A percentile compares a stretch with the other conserved stretches of the same genome.
phyloP scores from a whole-genome alignment of 768 basidiomycete species.

The Boletus fagicola region DNA sequence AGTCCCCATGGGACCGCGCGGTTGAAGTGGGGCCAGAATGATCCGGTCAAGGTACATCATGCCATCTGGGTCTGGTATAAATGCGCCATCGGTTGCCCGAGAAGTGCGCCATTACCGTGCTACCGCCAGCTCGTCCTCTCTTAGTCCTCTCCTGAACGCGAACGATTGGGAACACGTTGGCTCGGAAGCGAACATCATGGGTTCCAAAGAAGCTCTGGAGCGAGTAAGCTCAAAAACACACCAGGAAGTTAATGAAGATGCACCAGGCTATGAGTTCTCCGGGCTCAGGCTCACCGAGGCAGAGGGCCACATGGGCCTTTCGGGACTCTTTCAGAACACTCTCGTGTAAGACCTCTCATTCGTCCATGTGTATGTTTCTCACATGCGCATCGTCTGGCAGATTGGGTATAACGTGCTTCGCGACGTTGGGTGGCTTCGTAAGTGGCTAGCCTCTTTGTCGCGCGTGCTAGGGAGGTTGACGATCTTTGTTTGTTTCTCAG shows the following conservation, averaged over 20 bases:
- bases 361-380: neutral
- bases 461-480: neutral
- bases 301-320: constrained; percentile 26
- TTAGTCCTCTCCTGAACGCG: constrained; percentile 4
- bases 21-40: neutral
- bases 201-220: constrained; percentile 1
- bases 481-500: constrained; percentile 8
- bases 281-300: constrained; percentile 13
- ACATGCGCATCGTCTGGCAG: constrained; percentile 8
- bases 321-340: constrained; percentile 29
- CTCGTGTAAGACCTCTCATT: constrained; percentile 23
- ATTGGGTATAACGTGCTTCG: constrained; percentile 33
- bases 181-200: constrained; percentile 17
- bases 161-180: constrained; percentile 4
- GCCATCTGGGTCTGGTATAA: constrained; percentile 13
- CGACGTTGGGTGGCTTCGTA: constrained; percentile 33
- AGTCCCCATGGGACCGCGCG: neutral
- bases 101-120: neutral
- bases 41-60: neutral
- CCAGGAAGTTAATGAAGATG: constrained; percentile 2
- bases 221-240: neutral
- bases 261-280: neutral
- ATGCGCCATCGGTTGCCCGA: neutral
- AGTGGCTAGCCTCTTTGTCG: constrained; percentile 8
- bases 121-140: constrained; percentile 17